Conservation (phyloP, 345 rosid species). For the Aegle marmelos region DNA sequence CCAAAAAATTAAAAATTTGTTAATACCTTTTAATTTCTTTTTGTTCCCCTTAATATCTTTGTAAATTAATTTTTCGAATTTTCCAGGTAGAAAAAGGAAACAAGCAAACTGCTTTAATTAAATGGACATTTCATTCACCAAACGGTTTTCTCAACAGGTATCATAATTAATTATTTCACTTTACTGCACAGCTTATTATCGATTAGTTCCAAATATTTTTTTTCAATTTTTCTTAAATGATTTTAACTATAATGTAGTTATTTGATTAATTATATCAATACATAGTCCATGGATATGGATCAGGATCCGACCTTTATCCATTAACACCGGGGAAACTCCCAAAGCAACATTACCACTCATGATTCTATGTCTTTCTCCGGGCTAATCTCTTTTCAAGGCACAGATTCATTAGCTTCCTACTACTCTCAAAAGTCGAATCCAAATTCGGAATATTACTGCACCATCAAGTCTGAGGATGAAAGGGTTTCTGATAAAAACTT, state of each 20-base stretch:
- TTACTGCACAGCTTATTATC: not conserved
- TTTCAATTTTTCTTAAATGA: too few species aligned
- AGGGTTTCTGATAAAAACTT: too few species aligned
- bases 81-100: not conserved
- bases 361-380: not conserved
- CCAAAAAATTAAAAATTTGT: too few species aligned
- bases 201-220: not conserved
- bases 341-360: not conserved
- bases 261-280: not conserved
- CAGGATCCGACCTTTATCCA: not conserved
- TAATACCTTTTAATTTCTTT: not conserved
- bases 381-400: not conserved
- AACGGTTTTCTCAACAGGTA: not conserved
- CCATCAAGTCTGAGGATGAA: too few species aligned
- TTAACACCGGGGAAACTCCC: not conserved
- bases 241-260: too few species aligned
- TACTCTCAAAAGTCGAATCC: too few species aligned
- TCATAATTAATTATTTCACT: not conserved
- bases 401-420: not conserved
- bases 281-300: not conserved
- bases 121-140: not conserved
- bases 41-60: not conserved
- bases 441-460: too few species aligned
- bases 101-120: not conserved
- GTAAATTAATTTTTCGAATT: not conserved